These are phyloP conservation scores for Straminergon stramineum DNA, from an alignment of 225 moss, liverwort and hornwort species.

Conservation along the genomic window DNA sequence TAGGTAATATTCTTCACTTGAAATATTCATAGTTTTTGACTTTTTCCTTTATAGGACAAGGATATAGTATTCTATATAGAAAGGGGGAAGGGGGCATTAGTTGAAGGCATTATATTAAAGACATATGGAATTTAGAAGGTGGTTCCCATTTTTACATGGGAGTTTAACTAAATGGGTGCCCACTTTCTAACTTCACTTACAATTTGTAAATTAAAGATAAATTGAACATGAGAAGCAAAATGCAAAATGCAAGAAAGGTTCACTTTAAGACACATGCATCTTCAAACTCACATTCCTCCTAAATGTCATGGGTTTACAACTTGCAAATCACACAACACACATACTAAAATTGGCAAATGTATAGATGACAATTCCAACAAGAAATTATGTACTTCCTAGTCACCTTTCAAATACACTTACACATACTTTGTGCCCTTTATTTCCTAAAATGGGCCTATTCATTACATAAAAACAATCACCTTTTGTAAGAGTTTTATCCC, in stretches of 20 bases:
- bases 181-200: not conserved
- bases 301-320: not conserved
- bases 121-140: accelerated
- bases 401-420: not conserved
- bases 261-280: not conserved
- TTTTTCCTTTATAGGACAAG: not conserved
- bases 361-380: not conserved
- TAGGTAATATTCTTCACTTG: not conserved
- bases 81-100: too few relatives aligned
- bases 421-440: too few relatives aligned
- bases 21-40: not conserved
- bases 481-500: not conserved
- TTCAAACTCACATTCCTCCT: not conserved
- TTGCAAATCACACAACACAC: not conserved
- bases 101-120: not conserved
- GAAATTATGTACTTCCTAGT: not conserved
- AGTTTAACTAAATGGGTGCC: not conserved
- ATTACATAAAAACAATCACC: not conserved
- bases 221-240: too few relatives aligned
- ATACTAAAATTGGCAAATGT: not conserved
- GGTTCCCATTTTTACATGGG: not conserved
- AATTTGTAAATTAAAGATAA: not conserved
- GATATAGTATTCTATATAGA: not conserved
- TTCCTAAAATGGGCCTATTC: not conserved
- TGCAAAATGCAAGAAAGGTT: not conserved